Conservation (phyloP, 345 rosid species). For the Gossypium stocksii region DNA sequence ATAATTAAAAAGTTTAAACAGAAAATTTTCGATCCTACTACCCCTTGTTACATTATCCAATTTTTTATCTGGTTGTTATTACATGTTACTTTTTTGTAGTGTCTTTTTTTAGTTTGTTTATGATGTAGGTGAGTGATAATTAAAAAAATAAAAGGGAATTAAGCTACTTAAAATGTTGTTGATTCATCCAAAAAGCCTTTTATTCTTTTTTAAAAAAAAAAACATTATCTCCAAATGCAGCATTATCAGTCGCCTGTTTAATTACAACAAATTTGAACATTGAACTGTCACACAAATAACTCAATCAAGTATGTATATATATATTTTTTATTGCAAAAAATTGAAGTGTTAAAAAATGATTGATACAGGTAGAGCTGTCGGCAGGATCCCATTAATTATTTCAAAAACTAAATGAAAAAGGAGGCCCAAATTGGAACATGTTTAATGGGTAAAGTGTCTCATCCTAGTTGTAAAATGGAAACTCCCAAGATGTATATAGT, state of each 20-base stretch:
- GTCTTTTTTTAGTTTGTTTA: no score
- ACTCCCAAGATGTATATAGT: background rate
- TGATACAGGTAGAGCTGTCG: slow-evolving; percentile 5
- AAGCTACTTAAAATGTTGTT: background rate
- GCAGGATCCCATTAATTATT: slow-evolving; percentile 7
- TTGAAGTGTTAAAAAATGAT: background rate
- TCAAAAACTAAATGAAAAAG: background rate
- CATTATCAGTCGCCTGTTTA: background rate
- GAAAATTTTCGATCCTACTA: accelerated
- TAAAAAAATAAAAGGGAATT: background rate
- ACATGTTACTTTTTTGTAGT: no score
- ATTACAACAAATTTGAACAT: background rate
- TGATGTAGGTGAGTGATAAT: background rate
- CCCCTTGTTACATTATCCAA: no score
- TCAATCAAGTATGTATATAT: no score
- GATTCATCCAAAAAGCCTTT: background rate
- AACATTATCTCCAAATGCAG: background rate
- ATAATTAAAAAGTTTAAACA: no score
- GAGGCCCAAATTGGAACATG: background rate
- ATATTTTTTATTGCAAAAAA: background rate
- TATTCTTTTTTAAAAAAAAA: no score
- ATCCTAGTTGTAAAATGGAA: background rate
- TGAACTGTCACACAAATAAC: background rate
- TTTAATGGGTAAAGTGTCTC: background rate
- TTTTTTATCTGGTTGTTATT: no score